These are phyloP conservation scores for Spiromastix sp. DNA, from an alignment of 2,329 filamentous ascomycete species.

Conservation along the genomic window DNA sequence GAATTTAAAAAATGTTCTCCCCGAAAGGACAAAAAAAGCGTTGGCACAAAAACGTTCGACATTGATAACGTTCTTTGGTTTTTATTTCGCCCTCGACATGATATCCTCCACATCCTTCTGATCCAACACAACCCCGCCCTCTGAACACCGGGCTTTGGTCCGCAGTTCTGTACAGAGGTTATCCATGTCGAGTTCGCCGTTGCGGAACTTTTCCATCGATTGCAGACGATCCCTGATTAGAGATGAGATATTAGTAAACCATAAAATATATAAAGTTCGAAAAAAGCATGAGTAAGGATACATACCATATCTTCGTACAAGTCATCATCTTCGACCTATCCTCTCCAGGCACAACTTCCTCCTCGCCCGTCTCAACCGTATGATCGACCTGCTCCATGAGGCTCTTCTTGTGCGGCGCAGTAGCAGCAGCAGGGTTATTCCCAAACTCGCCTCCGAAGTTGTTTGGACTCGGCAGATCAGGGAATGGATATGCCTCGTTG, in stretches of 20 bases:
- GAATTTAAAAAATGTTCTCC: no score
- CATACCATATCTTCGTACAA: constrained; percentile 90
- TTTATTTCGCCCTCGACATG: constrained; percentile 39
- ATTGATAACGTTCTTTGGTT: no score
- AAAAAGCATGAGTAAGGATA: constrained; percentile 11
- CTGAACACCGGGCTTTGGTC: constrained; percentile 88
- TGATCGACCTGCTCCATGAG: constrained; percentile 68
- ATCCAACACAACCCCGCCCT: constrained; percentile 78
- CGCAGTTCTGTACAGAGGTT: constrained; percentile 84
- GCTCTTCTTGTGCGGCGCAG: constrained; percentile 48
- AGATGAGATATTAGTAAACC: constrained; percentile 3
- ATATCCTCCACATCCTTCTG: constrained; percentile 80
- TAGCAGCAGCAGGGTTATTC: constrained; percentile 15
- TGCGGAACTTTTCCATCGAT: constrained; percentile 75
- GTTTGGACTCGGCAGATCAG: constrained; percentile 71
- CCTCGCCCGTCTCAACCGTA: constrained; percentile 55
- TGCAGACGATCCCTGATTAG: constrained; percentile 73
- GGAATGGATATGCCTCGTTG: constrained; percentile 66
- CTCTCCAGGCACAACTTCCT: constrained; percentile 56
- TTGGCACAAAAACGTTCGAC: no score
- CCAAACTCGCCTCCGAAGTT: constrained; percentile 43
- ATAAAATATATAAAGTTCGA: background rate
- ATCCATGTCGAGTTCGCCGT: constrained; percentile 88
- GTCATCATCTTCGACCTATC: constrained; percentile 58
- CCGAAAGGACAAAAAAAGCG: no score